Evolutionary conservation across 2,329 filamentous ascomycete genomes (phyloP).

Genomic region (Plectosphaerella cucumerina): DNA sequence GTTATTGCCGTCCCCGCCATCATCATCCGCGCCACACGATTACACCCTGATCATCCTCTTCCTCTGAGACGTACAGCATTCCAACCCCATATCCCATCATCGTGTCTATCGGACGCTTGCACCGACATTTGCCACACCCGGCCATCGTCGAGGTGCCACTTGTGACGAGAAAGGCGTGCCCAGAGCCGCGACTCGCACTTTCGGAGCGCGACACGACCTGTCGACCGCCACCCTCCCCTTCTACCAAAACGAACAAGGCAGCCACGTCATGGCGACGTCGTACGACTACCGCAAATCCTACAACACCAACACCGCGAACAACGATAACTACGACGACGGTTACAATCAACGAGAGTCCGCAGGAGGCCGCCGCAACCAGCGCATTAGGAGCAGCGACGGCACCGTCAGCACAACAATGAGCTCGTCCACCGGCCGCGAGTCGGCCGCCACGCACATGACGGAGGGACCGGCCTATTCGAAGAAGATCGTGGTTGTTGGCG

Average conservation of each 20-base stretch:
- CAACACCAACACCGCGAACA: slow-evolving; percentile 34
- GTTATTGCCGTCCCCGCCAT: neutral
- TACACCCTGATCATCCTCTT: neutral
- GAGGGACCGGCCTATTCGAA: slow-evolving; percentile 93
- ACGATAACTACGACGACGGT: slow-evolving; percentile 36
- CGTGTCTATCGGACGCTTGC: no score
- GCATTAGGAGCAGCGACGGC: slow-evolving; percentile 75
- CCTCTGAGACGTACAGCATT: neutral
- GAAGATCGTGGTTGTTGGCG: slow-evolving; percentile 98
- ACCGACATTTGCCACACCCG: no score
- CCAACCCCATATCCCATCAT: neutral
- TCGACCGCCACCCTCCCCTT: neutral
- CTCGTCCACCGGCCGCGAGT: slow-evolving; percentile 69
- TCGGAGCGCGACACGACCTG: no score
- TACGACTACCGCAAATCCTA: slow-evolving; percentile 52
- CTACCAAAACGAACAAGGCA: slow-evolving; percentile 4
- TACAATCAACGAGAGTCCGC: slow-evolving; percentile 24
- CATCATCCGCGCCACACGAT: neutral
- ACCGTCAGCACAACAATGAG: slow-evolving; percentile 84
- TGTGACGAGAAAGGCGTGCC: no score
- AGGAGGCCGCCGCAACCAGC: slow-evolving; percentile 40
- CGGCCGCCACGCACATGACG: slow-evolving; percentile 78
- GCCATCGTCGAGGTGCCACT: no score
- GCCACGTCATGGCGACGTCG: slow-evolving; percentile 41
- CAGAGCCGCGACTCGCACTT: no score